These are phyloP conservation scores for Phytophthora quininea DNA, from an alignment of 352 stramenopile genomes.

Conservation along the genomic window DNA sequence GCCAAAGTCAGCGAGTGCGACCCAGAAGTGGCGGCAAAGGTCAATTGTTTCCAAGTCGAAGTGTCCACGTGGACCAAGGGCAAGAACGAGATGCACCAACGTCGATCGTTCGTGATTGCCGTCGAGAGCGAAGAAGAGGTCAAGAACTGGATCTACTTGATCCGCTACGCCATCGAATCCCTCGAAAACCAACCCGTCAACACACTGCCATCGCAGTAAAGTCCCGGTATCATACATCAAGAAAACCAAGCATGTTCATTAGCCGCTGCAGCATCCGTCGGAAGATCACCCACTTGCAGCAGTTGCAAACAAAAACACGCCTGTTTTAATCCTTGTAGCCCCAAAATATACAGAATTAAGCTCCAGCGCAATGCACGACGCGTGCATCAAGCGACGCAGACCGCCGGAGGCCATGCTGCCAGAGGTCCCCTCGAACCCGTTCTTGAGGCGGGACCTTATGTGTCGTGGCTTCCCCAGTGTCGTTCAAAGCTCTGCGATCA, in stretches of 20 bases:
- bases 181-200: constrained; percentile 59
- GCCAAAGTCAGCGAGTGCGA: constrained; percentile 80
- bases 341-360: no score
- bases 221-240: not conserved
- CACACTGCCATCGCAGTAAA: constrained; percentile 8
- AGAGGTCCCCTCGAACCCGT: no score
- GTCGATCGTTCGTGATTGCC: constrained; percentile 76
- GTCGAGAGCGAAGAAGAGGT: constrained; percentile 80
- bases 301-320: no score
- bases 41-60: constrained; percentile 88
- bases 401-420: no score
- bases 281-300: not conserved
- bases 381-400: no score
- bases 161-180: constrained; percentile 86
- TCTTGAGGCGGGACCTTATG: no score
- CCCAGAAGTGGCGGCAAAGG: constrained; percentile 69
- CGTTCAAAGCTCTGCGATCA: no score
- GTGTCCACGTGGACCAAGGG: constrained; percentile 85
- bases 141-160: constrained; percentile 86
- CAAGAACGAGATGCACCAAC: constrained; percentile 63
- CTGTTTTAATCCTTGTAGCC: no score
- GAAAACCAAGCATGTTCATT: constrained; percentile 7
- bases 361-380: no score
- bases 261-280: constrained; percentile 3
- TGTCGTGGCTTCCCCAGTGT: no score